A percentile compares a stretch with the other conserved stretches of the same genome.
Conservation (phyloP, 2,329 filamentous ascomycete species). For the Bertia moriformis region DNA sequence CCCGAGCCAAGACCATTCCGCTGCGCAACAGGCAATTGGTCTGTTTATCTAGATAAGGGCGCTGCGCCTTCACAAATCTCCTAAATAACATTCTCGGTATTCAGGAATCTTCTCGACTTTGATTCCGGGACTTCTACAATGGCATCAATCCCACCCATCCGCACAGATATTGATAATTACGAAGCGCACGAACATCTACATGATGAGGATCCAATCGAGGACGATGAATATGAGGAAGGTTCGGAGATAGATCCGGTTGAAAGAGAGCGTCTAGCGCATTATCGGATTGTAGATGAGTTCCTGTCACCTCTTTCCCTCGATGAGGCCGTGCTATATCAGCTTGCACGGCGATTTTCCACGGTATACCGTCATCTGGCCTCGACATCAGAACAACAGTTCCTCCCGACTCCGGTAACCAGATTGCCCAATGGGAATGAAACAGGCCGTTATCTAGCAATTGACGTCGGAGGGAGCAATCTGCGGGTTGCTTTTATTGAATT, state of each 20-base stretch:
- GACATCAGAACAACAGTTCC: slow-evolving; percentile 37
- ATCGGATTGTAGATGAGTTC: slow-evolving; percentile 19
- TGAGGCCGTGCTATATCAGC: slow-evolving; percentile 23
- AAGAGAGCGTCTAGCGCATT: neutral
- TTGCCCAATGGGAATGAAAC: slow-evolving; percentile 24
- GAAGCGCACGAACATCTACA: too few relatives aligned
- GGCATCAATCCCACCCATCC: too few relatives aligned
- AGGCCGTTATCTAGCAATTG: slow-evolving; percentile 44
- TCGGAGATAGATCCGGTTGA: neutral
- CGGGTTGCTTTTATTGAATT: slow-evolving; percentile 55
- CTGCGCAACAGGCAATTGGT: too few relatives aligned
- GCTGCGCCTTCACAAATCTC: too few relatives aligned
- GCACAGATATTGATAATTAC: too few relatives aligned
- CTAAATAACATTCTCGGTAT: too few relatives aligned
- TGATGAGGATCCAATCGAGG: neutral
- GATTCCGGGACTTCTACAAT: slow-evolving; percentile 1
- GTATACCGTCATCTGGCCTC: slow-evolving; percentile 35
- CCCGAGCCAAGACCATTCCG: too few relatives aligned
- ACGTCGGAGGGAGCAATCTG: slow-evolving; percentile 56
- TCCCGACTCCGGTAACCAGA: slow-evolving; percentile 44
- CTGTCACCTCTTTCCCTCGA: slow-evolving; percentile 34
- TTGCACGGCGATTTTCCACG: slow-evolving; percentile 29
- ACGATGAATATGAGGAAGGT: neutral
- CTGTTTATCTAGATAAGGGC: too few relatives aligned
- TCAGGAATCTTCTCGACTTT: too few relatives aligned